Base-by-base conservation (phyloP, 306 rosid genomes). In the Pyrus communis region DNA sequence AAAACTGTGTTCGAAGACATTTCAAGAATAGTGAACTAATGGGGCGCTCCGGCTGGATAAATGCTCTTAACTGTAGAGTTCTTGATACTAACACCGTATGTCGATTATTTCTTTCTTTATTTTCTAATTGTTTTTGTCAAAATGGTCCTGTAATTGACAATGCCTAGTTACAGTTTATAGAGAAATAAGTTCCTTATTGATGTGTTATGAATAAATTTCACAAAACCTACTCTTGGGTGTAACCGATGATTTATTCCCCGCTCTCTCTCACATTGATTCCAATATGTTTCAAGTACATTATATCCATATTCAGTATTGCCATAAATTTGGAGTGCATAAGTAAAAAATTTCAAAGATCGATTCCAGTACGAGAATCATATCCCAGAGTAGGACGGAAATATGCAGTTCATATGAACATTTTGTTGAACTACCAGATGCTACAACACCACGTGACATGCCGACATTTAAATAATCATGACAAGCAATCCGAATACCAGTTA, bases 1-100 rank as follows among this genome's bases (percentile, higher is more conserved):
- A 79, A 80, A 80, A 83, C 88, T 17, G 87, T 88, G 45, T 87
- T 79, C 78, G 91, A 84, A 75, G 92, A 90, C 78, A 93, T 90
- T 79, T 86, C 88, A 54, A 31, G 75, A 78, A 77, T 85, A 80
- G 76, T 86, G 82, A 78, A 83, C 75, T 70, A 69, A 54, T 23
- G 72, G 70, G 15, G 57, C 17, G 6, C 43, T 65, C 75, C 12
- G 40, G 68, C n/a, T 67, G 70, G 57, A 69, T 45, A 81, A 69
- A 77, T 75, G 75, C 80, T 67, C 63, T 83, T 83, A 58, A 67
- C 78, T 40, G 22, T 58, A 62, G 51, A 73, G 78, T 78, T 82
- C 11, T n/a, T 65, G 67, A 71, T 71, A 77, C 84, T 84, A 79
- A 84, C 89, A 80, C 33, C 54, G 49, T 45, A 33, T n/a, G 4